A percentile compares a stretch with the other conserved stretches of the same genome.
phyloP scores from a whole-genome alignment of 2,329 filamentous ascomycete species.

The Cladosporium oxysporum region DNA sequence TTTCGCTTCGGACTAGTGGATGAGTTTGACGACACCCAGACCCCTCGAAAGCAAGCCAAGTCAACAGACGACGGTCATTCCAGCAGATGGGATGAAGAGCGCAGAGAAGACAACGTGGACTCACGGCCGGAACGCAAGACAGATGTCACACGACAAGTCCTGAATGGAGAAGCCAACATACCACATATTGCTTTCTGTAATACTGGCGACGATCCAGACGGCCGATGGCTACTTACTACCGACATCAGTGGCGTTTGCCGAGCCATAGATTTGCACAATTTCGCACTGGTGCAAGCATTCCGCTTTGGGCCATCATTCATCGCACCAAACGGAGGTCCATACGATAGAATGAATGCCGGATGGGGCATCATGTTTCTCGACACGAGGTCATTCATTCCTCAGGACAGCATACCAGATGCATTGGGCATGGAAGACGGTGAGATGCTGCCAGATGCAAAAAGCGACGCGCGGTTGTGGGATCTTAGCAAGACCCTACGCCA shows the following conservation, averaged over 20 bases:
- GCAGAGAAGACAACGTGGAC: neutral
- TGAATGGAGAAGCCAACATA: conserved; percentile 49
- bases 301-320: conserved; percentile 26
- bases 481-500: conserved; percentile 31
- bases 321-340: conserved; percentile 18
- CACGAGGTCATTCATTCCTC: conserved; percentile 36
- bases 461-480: conserved; percentile 32
- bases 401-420: conserved; percentile 26
- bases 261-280: conserved; percentile 32
- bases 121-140: conserved; percentile 4
- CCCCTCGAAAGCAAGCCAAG: neutral
- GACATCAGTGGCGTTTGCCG: conserved; percentile 49
- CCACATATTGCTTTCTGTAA: conserved; percentile 62
- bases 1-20: conserved; percentile 60
- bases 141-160: conserved; percentile 16
- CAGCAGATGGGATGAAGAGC: neutral
- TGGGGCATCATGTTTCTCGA: conserved; percentile 44
- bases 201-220: conserved; percentile 55
- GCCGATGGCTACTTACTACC: conserved; percentile 58
- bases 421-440: conserved; percentile 29
- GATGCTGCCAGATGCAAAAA: conserved; percentile 24
- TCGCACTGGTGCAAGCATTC: conserved; percentile 28
- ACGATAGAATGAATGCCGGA: conserved; percentile 37
- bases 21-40: conserved; percentile 12
- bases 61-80: neutral